A percentile compares a stretch with the other conserved stretches of the same genome.
Evolutionary conservation across 2,329 filamentous ascomycete species (phyloP).

Genomic region (Botrytis squamosa): DNA sequence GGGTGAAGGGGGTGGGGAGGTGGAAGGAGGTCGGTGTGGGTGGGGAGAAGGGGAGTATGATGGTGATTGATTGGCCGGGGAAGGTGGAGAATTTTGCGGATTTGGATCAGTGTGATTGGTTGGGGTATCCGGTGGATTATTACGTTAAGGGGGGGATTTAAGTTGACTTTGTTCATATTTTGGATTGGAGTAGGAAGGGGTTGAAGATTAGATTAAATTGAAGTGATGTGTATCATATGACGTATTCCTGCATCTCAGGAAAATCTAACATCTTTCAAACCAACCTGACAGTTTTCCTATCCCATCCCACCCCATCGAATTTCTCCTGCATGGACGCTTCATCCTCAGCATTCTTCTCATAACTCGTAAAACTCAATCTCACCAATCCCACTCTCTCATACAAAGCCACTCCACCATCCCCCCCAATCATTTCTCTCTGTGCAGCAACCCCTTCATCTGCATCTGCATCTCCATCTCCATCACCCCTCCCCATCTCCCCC

Average conservation of each 20-base stretch:
- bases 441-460: too few relatives aligned
- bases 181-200: too few relatives aligned
- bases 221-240: not conserved
- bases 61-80: conserved; percentile 48
- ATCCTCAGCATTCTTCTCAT: not conserved
- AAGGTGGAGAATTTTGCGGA: conserved; percentile 45
- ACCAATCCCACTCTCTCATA: not conserved
- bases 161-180: not conserved
- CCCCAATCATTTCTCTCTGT: too few relatives aligned
- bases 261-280: too few relatives aligned
- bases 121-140: conserved; percentile 46
- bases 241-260: too few relatives aligned
- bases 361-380: not conserved
- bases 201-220: not conserved
- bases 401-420: too few relatives aligned
- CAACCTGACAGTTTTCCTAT: not conserved
- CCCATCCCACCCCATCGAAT: not conserved
- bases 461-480: too few relatives aligned
- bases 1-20: not conserved
- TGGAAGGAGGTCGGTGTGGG: conserved; percentile 43
- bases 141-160: conserved; percentile 39
- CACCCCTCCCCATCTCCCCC: too few relatives aligned
- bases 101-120: conserved; percentile 48
- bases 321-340: not conserved
- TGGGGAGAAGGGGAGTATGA: conserved; percentile 43